phyloP scores from a whole-genome alignment of 1,284 basidiomycete genomes.

The Termitomyces sp. region DNA sequence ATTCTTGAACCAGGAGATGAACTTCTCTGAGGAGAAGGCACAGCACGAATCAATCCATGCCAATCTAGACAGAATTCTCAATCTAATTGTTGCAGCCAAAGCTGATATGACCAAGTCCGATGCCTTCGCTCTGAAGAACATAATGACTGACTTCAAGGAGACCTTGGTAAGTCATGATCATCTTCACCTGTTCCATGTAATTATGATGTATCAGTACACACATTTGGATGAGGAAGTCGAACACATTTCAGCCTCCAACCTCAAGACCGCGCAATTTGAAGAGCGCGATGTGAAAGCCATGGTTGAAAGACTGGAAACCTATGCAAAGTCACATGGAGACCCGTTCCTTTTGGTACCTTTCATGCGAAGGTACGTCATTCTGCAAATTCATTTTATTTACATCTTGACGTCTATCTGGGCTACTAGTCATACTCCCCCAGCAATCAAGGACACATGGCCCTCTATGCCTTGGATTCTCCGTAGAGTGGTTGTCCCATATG shows the following conservation, averaged over 20 bases:
- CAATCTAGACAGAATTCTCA: conserved; percentile 25
- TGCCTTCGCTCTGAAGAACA: conserved; percentile 18
- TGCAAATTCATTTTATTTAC: neutral
- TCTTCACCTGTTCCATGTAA: neutral
- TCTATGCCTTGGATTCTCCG: conserved; percentile 33
- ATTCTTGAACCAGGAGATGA: conserved; percentile 29
- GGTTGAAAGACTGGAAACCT: conserved; percentile 22
- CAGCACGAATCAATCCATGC: conserved; percentile 31
- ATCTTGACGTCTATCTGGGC: neutral
- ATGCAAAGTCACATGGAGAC: conserved; percentile 27
- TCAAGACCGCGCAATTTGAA: conserved; percentile 25
- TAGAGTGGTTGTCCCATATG: conserved; percentile 29
- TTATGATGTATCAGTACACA: conserved; percentile 20
- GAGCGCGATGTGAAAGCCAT: conserved; percentile 25
- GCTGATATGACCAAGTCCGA: conserved; percentile 27
- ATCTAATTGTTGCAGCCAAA: conserved; percentile 20
- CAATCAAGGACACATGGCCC: conserved; percentile 31
- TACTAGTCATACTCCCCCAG: conserved; percentile 30
- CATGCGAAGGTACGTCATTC: conserved; percentile 26
- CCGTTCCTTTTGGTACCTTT: conserved; percentile 30
- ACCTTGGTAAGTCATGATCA: conserved; percentile 20
- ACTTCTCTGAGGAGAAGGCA: conserved; percentile 30
- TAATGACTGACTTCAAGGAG: conserved; percentile 24
- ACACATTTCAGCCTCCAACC: conserved; percentile 26
- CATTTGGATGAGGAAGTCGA: conserved; percentile 33